A percentile compares a stretch with the other conserved stretches of the same genome.
phyloP scores from a whole-genome alignment of 2,329 filamentous ascomycete genomes.

The Paecilomyces variotii region DNA sequence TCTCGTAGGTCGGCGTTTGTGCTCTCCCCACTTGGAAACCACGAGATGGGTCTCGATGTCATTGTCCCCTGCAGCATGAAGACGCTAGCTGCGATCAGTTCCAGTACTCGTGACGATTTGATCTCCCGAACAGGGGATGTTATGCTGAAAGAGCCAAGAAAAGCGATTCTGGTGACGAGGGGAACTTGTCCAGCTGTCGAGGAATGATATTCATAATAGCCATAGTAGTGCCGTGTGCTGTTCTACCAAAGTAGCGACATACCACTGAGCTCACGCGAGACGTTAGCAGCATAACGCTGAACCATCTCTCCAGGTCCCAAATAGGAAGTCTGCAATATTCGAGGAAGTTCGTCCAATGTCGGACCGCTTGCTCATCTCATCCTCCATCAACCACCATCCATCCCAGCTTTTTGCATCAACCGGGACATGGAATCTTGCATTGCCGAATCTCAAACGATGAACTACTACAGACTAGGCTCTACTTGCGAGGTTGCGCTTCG shows the following conservation, averaged over 20 bases:
- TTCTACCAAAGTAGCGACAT: background rate
- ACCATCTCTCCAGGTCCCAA: too few species aligned
- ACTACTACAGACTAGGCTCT: too few species aligned
- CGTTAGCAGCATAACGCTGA: background rate
- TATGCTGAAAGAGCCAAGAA: conserved; percentile 37
- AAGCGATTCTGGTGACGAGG: conserved; percentile 23
- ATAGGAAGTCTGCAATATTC: too few species aligned
- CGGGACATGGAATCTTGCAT: too few species aligned
- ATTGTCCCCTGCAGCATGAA: conserved; percentile 44
- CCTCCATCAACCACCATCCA: too few species aligned
- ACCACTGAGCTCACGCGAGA: background rate
- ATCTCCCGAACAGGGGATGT: conserved; percentile 42
- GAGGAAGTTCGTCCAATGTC: too few species aligned
- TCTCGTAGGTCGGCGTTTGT: conserved; percentile 43
- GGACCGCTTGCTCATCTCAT: too few species aligned
- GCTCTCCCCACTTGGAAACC: conserved; percentile 42
- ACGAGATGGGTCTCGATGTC: conserved; percentile 43
- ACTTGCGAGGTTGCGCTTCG: too few species aligned
- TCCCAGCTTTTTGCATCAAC: too few species aligned
- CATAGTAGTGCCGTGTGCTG: too few species aligned
- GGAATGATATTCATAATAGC: background rate
- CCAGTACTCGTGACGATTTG: conserved; percentile 39
- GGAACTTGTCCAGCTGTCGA: background rate
- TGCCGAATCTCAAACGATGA: too few species aligned
- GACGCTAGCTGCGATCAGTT: conserved; percentile 36